A percentile compares a stretch with the other conserved stretches of the same genome.
These are phyloP conservation scores for Hura crepitans DNA, from an alignment of 441 rosid genomes.

Conservation along the genomic window DNA sequence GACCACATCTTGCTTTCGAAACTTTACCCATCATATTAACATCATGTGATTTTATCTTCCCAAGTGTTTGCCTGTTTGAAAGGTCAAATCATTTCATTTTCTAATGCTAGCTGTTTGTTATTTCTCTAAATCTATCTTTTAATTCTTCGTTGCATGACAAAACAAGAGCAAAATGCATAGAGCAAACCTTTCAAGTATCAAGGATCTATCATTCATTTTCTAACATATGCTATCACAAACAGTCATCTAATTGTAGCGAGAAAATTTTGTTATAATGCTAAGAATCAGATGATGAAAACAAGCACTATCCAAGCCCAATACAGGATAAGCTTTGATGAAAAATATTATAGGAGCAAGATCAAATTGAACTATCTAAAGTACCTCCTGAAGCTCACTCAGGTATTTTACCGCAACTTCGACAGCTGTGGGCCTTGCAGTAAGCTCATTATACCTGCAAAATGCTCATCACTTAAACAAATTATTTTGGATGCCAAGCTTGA, in stretches of 20 bases:
- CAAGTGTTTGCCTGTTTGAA: neutral
- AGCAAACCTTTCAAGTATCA: neutral
- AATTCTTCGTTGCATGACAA: neutral
- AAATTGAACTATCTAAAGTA: constrained; percentile 20
- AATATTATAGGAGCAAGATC: neutral
- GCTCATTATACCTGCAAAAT: constrained; percentile 61
- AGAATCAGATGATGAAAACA: neutral
- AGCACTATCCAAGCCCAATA: neutral
- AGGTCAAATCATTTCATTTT: constrained; percentile 1
- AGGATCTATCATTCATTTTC: neutral
- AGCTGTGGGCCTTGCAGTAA: constrained; percentile 75
- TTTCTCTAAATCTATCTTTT: neutral
- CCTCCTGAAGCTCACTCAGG: constrained; percentile 68
- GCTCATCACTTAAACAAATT: neutral
- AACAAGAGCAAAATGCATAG: neutral
- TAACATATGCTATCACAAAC: neutral
- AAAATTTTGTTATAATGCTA: neutral
- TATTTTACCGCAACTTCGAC: constrained; percentile 54
- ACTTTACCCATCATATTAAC: neutral
- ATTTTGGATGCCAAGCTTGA: neutral
- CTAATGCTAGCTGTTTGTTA: neutral
- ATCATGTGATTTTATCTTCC: neutral
- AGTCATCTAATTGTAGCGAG: neutral
- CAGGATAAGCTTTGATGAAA: neutral
- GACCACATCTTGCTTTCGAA: neutral